Percentiles rank a stretch among this genome's conserved stretches.
phyloP scores from a whole-genome alignment of 805 yeast species.

The Wickerhamiella alocasiicola region DNA sequence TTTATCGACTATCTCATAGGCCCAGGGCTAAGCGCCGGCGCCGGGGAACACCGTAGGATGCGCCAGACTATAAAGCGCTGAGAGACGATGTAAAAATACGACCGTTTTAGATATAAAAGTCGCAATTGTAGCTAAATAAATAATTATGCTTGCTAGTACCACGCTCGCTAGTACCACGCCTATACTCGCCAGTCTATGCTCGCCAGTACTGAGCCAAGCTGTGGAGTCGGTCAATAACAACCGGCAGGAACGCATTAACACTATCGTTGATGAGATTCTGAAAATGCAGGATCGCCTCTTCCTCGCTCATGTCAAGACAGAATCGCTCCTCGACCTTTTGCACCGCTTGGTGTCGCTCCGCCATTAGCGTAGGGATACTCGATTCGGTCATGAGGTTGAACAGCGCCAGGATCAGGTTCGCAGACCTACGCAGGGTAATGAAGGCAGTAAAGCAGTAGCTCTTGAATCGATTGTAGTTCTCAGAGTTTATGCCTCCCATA shows the following conservation, averaged over 20 bases:
- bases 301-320: constrained; percentile 85
- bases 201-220: constrained; percentile 98
- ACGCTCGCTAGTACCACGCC: too few relatives aligned
- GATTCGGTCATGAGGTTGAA: constrained; percentile 92
- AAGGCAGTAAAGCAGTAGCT: constrained; percentile 92
- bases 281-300: constrained; percentile 89
- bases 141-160: too few relatives aligned
- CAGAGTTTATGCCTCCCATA: constrained; percentile 86
- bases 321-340: constrained; percentile 89
- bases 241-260: constrained; percentile 85
- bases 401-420: constrained; percentile 77
- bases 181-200: too few relatives aligned
- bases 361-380: constrained; percentile 75
- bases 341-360: constrained; percentile 77
- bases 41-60: too few relatives aligned
- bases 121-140: too few relatives aligned
- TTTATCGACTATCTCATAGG: too few relatives aligned
- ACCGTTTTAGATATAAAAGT: too few relatives aligned
- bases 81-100: too few relatives aligned
- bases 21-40: too few relatives aligned
- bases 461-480: constrained; percentile 74
- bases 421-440: constrained; percentile 76
- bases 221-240: constrained; percentile 88
- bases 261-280: constrained; percentile 88
- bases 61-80: too few relatives aligned